Conservation (phyloP, 768 basidiomycete genomes). For the Collybia sp. region DNA sequence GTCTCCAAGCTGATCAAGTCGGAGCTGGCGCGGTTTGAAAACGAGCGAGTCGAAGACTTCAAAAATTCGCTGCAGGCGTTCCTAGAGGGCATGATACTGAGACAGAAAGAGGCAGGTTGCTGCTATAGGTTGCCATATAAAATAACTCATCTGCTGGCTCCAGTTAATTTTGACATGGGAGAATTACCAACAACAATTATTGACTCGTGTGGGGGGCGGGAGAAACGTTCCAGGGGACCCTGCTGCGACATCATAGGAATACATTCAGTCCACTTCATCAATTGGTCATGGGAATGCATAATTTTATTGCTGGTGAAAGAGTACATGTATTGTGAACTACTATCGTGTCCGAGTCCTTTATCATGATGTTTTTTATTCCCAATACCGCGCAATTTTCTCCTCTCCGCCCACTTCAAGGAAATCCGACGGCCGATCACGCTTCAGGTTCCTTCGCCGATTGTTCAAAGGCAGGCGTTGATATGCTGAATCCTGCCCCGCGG, state of each 20-base stretch:
- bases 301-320: slow-evolving; percentile 7
- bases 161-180: slow-evolving; percentile 81
- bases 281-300: slow-evolving; percentile 2
- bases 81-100: slow-evolving; percentile 79
- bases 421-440: slow-evolving; percentile 81
- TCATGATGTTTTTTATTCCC: slow-evolving; percentile 50
- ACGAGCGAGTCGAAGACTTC: slow-evolving; percentile 91
- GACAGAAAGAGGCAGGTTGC: slow-evolving; percentile 70
- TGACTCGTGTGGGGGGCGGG: slow-evolving; percentile 27
- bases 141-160: neutral
- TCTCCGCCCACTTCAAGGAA: slow-evolving; percentile 73
- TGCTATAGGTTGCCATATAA: neutral
- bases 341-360: neutral
- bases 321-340: slow-evolving; percentile 1
- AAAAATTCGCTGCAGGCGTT: slow-evolving; percentile 79
- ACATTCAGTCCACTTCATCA: neutral
- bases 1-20: slow-evolving; percentile 84
- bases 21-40: slow-evolving; percentile 89
- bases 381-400: slow-evolving; percentile 71
- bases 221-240: slow-evolving; percentile 9
- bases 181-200: slow-evolving; percentile 67
- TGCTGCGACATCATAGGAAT: neutral
- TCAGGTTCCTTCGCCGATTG: slow-evolving; percentile 70
- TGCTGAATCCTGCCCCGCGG: slow-evolving; percentile 71
- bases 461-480: slow-evolving; percentile 83